Conservation (phyloP, 192 early-diverging fungal species). For the Entomortierella parvispora region DNA sequence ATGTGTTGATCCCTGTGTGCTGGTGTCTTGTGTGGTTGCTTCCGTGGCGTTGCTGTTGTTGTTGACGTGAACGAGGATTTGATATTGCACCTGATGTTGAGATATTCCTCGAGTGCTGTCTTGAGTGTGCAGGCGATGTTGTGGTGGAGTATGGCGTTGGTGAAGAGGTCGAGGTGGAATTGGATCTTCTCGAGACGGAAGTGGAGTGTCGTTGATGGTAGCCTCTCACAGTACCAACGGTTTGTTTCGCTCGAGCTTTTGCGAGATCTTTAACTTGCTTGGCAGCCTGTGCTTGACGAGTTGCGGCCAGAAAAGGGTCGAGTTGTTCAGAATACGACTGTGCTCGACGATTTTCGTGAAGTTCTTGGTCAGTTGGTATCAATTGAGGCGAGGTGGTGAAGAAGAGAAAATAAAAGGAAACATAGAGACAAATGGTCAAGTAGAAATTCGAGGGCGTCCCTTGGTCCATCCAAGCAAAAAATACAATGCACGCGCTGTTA, state of each 20-base stretch:
- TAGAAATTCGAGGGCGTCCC: slow-evolving; percentile 46
- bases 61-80: too few species aligned
- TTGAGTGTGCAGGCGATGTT: background rate
- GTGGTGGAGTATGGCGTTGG: background rate
- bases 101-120: too few species aligned
- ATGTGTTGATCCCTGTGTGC: too few species aligned
- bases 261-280: slow-evolving; percentile 30
- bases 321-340: slow-evolving; percentile 44
- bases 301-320: slow-evolving; percentile 42
- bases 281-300: slow-evolving; percentile 30
- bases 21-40: too few species aligned
- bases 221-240: slow-evolving; percentile 24
- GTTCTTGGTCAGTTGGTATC: slow-evolving; percentile 27
- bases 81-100: too few species aligned
- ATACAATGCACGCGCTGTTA: background rate
- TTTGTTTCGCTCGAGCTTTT: slow-evolving; percentile 31
- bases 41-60: too few species aligned
- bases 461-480: slow-evolving; percentile 35
- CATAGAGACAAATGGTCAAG: slow-evolving; percentile 53
- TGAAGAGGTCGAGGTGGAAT: background rate
- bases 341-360: slow-evolving; percentile 29
- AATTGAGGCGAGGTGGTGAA: slow-evolving; percentile 19
- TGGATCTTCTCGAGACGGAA: background rate
- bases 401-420: slow-evolving; percentile 54
- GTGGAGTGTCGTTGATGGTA: slow-evolving; percentile 10